A percentile compares a stretch with the other conserved stretches of the same genome.
phyloP scores from a whole-genome alignment of 306 rosid species.

The Datisca glomerata region DNA sequence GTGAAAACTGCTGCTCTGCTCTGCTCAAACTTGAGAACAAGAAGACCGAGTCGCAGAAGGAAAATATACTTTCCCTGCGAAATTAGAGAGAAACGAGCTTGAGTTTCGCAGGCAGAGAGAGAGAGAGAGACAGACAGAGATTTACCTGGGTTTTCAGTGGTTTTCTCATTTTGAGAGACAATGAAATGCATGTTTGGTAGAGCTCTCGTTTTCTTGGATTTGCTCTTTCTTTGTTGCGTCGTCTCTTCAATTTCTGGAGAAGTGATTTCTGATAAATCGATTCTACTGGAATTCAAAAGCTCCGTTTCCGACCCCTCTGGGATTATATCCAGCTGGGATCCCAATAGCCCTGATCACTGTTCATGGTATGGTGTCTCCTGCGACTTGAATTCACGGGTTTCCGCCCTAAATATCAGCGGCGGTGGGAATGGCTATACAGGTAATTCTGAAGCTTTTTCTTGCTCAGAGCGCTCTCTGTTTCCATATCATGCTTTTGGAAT shows the following conservation, averaged over 20 bases:
- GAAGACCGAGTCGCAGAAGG: too few species aligned
- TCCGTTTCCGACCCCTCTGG: constrained; percentile 17
- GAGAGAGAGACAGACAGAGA: too few species aligned
- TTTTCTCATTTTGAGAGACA: not conserved
- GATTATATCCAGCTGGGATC: constrained; percentile 17
- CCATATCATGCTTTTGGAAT: constrained; percentile 4
- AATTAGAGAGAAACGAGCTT: too few species aligned
- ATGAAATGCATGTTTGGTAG: constrained; percentile 18
- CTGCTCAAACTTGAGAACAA: too few species aligned
- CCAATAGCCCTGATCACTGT: constrained; percentile 15
- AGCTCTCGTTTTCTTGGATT: constrained; percentile 5
- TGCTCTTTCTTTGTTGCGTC: not conserved
- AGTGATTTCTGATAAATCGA: constrained; percentile 8
- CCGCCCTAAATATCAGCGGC: constrained; percentile 11
- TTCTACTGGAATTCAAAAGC: constrained; percentile 21
- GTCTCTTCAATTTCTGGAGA: constrained; percentile 7
- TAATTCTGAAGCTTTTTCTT: constrained; percentile 14
- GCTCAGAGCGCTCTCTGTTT: constrained; percentile 15
- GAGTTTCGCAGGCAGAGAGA: too few species aligned
- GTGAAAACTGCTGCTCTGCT: too few species aligned
- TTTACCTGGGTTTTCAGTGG: too few species aligned
- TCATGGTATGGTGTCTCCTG: constrained; percentile 24
- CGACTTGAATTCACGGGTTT: constrained; percentile 14
- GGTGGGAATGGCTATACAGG: constrained; percentile 10
- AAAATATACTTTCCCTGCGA: too few species aligned